phyloP scores from a whole-genome alignment of 139 green algal species.

The Tetradesmus lagerheimii region DNA sequence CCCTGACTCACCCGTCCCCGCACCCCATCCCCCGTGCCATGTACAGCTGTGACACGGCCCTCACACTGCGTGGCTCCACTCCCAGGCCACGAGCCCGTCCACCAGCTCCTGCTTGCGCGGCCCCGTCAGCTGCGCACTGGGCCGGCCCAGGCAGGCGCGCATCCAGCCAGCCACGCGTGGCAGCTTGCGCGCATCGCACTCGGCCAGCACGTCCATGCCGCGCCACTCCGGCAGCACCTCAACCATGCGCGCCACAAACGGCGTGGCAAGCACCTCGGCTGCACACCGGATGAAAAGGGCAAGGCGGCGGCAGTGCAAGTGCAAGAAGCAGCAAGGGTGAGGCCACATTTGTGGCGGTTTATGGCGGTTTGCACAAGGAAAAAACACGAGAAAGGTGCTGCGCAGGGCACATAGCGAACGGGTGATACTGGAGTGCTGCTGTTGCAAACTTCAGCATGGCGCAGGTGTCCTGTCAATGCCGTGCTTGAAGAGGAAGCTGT shows the following conservation, averaged over 20 bases:
- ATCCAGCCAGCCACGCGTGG: constrained; percentile 42
- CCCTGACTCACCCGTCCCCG: neutral
- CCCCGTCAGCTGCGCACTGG: constrained; percentile 6
- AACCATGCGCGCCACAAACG: constrained; percentile 40
- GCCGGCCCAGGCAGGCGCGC: constrained; percentile 30
- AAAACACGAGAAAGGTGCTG: too few relatives aligned
- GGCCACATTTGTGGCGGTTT: too few relatives aligned
- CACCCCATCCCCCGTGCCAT: too few relatives aligned
- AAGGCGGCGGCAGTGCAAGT: too few relatives aligned
- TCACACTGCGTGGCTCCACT: constrained; percentile 44
- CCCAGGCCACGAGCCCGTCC: constrained; percentile 36
- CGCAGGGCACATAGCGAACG: too few relatives aligned
- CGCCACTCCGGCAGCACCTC: constrained; percentile 47
- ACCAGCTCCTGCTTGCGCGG: constrained; percentile 28
- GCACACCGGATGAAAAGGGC: too few relatives aligned
- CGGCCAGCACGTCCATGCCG: constrained; percentile 38
- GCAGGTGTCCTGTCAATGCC: too few relatives aligned
- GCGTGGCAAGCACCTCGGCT: constrained; percentile 34
- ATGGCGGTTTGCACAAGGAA: too few relatives aligned
- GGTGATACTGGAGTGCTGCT: too few relatives aligned
- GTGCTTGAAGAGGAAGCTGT: too few relatives aligned
- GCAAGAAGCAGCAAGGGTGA: neutral
- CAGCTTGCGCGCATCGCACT: neutral
- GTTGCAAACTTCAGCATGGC: too few relatives aligned
- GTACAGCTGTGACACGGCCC: too few relatives aligned